A percentile compares a stretch with the other conserved stretches of the same genome.
These are phyloP conservation scores for Suillus discolor DNA, from an alignment of 768 basidiomycete species.

Conservation along the genomic window DNA sequence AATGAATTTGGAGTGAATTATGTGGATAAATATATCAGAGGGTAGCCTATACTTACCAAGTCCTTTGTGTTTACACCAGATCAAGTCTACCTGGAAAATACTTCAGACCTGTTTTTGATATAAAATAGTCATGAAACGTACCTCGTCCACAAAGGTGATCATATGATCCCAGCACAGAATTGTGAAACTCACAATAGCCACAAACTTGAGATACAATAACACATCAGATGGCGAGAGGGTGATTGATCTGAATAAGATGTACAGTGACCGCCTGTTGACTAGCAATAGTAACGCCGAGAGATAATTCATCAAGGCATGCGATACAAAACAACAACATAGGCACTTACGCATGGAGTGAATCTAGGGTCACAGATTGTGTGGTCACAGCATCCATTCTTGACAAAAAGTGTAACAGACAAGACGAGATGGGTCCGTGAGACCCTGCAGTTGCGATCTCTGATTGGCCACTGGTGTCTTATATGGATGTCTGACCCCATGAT, in stretches of 20 bases:
- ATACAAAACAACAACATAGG: not conserved
- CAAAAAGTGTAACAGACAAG: not conserved
- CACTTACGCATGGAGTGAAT: not conserved
- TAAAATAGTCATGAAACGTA: slow-evolving; percentile 13
- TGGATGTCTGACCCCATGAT: not conserved
- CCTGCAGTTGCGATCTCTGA: not conserved
- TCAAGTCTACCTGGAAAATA: slow-evolving; percentile 29
- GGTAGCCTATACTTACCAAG: slow-evolving; percentile 38
- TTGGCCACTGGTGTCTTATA: not conserved
- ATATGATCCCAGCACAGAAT: slow-evolving; percentile 47
- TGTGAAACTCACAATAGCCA: slow-evolving; percentile 52
- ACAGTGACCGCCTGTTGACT: not conserved
- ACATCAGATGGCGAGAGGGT: not conserved
- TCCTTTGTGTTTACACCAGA: slow-evolving; percentile 45
- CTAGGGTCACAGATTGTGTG: not conserved
- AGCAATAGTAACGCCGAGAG: not conserved
- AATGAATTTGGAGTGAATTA: not conserved
- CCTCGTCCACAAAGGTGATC: slow-evolving; percentile 35
- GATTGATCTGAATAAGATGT: not conserved
- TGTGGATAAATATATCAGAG: slow-evolving; percentile 34
- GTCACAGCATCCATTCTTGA: not conserved
- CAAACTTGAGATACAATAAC: slow-evolving; percentile 34
- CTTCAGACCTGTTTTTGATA: not conserved
- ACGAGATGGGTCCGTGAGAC: not conserved
- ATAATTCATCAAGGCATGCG: not conserved